Conservation (phyloP, 2,329 filamentous ascomycete genomes). For the Claviceps digitariae region DNA sequence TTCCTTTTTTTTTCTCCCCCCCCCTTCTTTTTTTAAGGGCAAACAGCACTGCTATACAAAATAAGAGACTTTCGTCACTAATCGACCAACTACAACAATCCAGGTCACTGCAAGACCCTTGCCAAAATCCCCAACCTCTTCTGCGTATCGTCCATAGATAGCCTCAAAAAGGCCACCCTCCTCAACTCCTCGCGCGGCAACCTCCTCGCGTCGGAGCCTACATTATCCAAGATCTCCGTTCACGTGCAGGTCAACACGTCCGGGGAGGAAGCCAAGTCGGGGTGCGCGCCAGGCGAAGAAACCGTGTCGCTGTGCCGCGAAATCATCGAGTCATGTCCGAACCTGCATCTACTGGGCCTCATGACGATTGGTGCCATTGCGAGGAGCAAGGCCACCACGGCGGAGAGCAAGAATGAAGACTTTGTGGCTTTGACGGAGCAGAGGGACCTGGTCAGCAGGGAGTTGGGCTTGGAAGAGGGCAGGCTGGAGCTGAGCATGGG, state of each 20-base stretch:
- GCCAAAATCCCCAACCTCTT: constrained; percentile 80
- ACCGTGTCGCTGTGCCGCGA: constrained; percentile 52
- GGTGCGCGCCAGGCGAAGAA: constrained; percentile 54
- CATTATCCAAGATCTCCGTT: constrained; percentile 44
- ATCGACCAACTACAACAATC: background rate
- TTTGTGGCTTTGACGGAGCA: constrained; percentile 58
- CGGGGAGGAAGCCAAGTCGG: constrained; percentile 74
- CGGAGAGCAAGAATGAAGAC: constrained; percentile 82
- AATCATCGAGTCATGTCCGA: constrained; percentile 57
- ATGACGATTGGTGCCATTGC: constrained; percentile 99
- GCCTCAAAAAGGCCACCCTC: constrained; percentile 70
- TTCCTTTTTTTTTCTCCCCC: background rate
- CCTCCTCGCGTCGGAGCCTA: constrained; percentile 28
- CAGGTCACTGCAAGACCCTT: constrained; percentile 79
- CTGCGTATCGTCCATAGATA: constrained; percentile 85
- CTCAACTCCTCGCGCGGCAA: constrained; percentile 64
- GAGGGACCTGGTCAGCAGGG: constrained; percentile 53
- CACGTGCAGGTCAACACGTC: constrained; percentile 96
- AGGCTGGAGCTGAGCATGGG: constrained; percentile 89
- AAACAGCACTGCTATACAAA: background rate
- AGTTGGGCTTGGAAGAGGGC: constrained; percentile 30
- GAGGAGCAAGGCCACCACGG: constrained; percentile 57
- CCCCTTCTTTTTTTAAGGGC: background rate
- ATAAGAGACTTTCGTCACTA: background rate
- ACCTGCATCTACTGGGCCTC: constrained; percentile 62